Base-by-base conservation (phyloP, 768 basidiomycete species). In the Melanogaster broomeanus region DNA sequence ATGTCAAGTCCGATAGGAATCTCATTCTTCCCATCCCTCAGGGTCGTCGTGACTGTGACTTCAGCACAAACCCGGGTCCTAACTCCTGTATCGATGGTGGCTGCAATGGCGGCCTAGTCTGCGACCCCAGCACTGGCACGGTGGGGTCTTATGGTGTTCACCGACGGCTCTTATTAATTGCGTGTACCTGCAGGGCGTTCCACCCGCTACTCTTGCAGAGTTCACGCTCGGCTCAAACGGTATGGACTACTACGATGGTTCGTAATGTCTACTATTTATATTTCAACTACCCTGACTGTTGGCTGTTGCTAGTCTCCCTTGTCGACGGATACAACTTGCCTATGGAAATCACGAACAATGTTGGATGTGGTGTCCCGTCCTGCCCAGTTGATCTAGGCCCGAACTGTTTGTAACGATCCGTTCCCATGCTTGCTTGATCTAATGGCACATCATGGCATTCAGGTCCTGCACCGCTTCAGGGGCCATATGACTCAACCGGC, bases 281-380 rank as follows among this genome's bases (percentile, higher is more conserved):
- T 6, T 6, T 21, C 6, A 9, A 4, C 13, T 25, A 42, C 45
- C 11, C 30, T 52, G 35, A 47, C 15, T 5, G 10, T 19, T 6
- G 31, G 39, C 19, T 24, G n/a, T n/a, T 28, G 6, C 21, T 48
- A 84, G 84, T 85, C 31, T 84, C 83, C 24, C 71, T 87, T 28
- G 84, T 87, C 33, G 82, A 86, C 55, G 85, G 85, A 2, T 84
- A 75, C 57, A 85, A 87, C 59, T 63, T 88, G 12, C 85, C 87
- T 15, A 64, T 83, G 59, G 67, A 72, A 9, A 82, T 88, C 55
- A 71, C 69, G 47, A 86, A 82, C 68, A 77, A 75, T 63, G 72
- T 66, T 40, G 79, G 76, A 12, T 88, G 87, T 60, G 68, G 64
- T 27, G 66, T 79, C 18, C 77, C 85, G 1, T 71, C 77, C 52